Conservation (phyloP, 2,329 filamentous ascomycete genomes). For the Paramyrothecium roridum region DNA sequence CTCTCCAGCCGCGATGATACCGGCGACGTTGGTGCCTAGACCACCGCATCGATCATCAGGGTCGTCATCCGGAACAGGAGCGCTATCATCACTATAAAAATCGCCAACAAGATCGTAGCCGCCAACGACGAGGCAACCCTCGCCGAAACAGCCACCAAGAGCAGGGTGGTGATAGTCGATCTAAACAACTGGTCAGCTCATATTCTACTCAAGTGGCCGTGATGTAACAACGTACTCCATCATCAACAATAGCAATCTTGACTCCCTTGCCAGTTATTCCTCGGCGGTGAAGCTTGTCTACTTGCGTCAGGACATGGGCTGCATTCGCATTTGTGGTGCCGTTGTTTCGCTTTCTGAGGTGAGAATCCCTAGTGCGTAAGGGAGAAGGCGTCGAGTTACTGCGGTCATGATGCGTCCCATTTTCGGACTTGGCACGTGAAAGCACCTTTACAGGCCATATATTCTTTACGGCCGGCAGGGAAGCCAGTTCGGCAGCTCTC, state of each 20-base stretch:
- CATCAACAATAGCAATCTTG: constrained; percentile 47
- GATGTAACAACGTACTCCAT: constrained; percentile 36
- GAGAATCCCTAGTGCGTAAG: not conserved
- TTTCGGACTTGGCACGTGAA: not conserved
- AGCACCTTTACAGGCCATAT: constrained; percentile 25
- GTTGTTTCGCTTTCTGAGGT: not conserved
- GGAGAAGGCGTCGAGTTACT: not conserved
- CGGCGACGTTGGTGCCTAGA: constrained; percentile 58
- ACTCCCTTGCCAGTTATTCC: constrained; percentile 44
- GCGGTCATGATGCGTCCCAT: not conserved
- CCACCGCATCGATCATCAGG: constrained; percentile 48
- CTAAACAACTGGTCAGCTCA: constrained; percentile 13
- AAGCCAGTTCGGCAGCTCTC: constrained; percentile 8
- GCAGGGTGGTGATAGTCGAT: constrained; percentile 59
- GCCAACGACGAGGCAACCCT: constrained; percentile 50
- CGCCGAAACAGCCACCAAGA: constrained; percentile 59
- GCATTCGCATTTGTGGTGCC: not conserved
- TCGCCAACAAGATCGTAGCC: constrained; percentile 32
- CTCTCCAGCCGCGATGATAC: constrained; percentile 54
- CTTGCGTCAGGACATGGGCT: constrained; percentile 50
- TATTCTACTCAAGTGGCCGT: no score
- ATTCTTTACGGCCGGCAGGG: constrained; percentile 14
- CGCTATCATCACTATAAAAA: not conserved
- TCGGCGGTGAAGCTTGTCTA: constrained; percentile 42
- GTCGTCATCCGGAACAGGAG: constrained; percentile 38